phyloP scores from a whole-genome alignment of 2,329 filamentous ascomycete genomes.

The Trichoderma hamatum region DNA sequence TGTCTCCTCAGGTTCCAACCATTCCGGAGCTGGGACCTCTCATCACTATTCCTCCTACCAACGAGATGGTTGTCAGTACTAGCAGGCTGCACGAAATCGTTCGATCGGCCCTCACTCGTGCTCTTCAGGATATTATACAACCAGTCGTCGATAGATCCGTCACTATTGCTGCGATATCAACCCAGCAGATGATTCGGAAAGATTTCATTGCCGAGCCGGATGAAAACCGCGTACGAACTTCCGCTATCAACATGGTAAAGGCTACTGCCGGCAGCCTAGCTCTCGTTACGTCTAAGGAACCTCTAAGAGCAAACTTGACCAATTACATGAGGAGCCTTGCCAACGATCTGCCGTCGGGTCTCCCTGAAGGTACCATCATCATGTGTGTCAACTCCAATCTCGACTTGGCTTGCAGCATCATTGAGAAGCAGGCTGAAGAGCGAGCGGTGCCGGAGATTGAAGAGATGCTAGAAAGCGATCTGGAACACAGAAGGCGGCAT shows the following conservation, averaged over 20 bases:
- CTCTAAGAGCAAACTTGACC: conserved; percentile 91
- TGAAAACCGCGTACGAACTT: conserved; percentile 80
- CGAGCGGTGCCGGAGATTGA: conserved; percentile 94
- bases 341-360: conserved; percentile 71
- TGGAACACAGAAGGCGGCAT: conserved; percentile 78
- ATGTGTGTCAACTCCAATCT: conserved; percentile 99
- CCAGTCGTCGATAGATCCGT: conserved; percentile 97
- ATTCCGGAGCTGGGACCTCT: conserved; percentile 82
- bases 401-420: conserved; percentile 87
- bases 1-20: conserved; percentile 76
- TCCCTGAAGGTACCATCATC: conserved; percentile 92
- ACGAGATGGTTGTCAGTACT: conserved; percentile 75
- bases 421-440: conserved; percentile 94
- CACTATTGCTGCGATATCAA: conserved; percentile 96
- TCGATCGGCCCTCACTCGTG: conserved; percentile 80
- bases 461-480: conserved; percentile 80
- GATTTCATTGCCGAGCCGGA: conserved; percentile 94
- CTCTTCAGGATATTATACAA: conserved; percentile 93
- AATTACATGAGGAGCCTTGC: conserved; percentile 86
- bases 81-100: conserved; percentile 75
- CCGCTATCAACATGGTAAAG: conserved; percentile 92
- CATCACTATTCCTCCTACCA: conserved; percentile 78
- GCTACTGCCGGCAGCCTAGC: conserved; percentile 91
- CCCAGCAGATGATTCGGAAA: conserved; percentile 91
- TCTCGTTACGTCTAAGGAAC: conserved; percentile 97